phyloP scores from a whole-genome alignment of 1,284 basidiomycete species.

The Leccinum insolens region DNA sequence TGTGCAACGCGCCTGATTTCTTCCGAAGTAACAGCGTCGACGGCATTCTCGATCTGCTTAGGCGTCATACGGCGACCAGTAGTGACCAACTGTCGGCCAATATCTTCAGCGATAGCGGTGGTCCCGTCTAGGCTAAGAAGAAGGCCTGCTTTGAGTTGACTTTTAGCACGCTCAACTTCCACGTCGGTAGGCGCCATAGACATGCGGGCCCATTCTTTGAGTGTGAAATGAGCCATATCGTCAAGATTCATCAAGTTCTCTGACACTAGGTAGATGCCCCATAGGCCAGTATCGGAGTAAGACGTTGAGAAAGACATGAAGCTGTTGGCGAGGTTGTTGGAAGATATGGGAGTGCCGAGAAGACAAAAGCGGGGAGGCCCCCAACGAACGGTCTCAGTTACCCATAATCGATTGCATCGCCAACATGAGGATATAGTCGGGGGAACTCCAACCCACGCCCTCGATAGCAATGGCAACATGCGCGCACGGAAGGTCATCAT shows the following conservation, averaged over 20 bases:
- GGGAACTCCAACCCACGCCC: slow-evolving; percentile 96
- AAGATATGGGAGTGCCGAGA: slow-evolving; percentile 89
- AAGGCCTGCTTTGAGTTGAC: slow-evolving; percentile 95
- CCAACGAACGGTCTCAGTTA: slow-evolving; percentile 99
- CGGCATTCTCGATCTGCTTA: slow-evolving; percentile 90
- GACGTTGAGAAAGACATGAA: slow-evolving; percentile 99
- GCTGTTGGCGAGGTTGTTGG: slow-evolving; percentile 97
- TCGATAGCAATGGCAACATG: slow-evolving; percentile 98
- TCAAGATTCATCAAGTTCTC: slow-evolving; percentile 96
- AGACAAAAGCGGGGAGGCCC: slow-evolving; percentile 87
- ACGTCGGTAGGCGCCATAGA: slow-evolving; percentile 81
- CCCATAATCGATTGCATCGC: slow-evolving; percentile 98
- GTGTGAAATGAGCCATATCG: slow-evolving; percentile 92
- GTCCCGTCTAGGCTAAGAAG: slow-evolving; percentile 93
- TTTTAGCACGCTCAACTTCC: slow-evolving; percentile 97
- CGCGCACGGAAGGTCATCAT: slow-evolving; percentile 88
- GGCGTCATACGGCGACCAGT: slow-evolving; percentile 90
- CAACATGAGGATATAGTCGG: slow-evolving; percentile 99
- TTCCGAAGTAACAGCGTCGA: slow-evolving; percentile 86
- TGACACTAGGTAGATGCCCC: slow-evolving; percentile 97
- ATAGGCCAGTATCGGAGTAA: slow-evolving; percentile 98
- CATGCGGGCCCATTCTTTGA: slow-evolving; percentile 98
- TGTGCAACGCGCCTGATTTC: slow-evolving; percentile 95
- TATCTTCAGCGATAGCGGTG: slow-evolving; percentile 97
- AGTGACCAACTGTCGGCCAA: slow-evolving; percentile 96